Percentiles rank a stretch among this genome's conserved stretches.
These are phyloP conservation scores for Gnetum montanum DNA, from an alignment of 75 land plant species.

Conservation along the genomic window DNA sequence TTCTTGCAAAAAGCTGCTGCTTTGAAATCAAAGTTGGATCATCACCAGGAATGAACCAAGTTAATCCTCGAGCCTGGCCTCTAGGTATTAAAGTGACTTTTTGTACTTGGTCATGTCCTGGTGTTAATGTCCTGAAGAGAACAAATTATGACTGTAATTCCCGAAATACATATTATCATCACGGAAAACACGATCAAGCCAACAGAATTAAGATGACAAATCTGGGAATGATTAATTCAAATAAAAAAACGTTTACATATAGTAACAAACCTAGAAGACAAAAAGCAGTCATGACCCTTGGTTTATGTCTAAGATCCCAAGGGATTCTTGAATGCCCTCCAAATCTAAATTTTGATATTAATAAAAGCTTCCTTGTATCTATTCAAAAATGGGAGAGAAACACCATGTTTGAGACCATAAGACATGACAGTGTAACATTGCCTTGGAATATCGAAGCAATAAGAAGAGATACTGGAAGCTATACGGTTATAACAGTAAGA, in stretches of 20 bases:
- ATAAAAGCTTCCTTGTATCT: too few relatives aligned
- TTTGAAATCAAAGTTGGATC: constrained; percentile 92
- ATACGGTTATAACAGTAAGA: too few relatives aligned
- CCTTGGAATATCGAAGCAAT: too few relatives aligned
- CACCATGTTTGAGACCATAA: too few relatives aligned
- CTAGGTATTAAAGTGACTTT: constrained; percentile 90
- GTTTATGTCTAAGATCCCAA: too few relatives aligned
- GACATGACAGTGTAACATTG: too few relatives aligned
- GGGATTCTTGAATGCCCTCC: too few relatives aligned
- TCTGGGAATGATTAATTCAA: background rate
- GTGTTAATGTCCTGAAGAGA: constrained; percentile 95
- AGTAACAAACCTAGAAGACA: background rate
- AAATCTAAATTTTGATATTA: too few relatives aligned
- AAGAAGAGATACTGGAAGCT: too few relatives aligned
- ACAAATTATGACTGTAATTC: constrained; percentile 26
- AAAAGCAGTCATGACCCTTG: too few relatives aligned
- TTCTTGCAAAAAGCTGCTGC: constrained; percentile 93
- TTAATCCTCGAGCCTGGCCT: constrained; percentile 93
- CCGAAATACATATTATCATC: background rate
- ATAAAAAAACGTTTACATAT: background rate
- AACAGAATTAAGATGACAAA: background rate
- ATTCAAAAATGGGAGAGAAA: too few relatives aligned
- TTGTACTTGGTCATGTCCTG: constrained; percentile 95
- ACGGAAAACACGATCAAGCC: background rate
- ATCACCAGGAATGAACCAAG: constrained; percentile 96